These are phyloP conservation scores for Takashimella tepidaria DNA, from an alignment of 1,284 basidiomycete species.

Conservation along the genomic window DNA sequence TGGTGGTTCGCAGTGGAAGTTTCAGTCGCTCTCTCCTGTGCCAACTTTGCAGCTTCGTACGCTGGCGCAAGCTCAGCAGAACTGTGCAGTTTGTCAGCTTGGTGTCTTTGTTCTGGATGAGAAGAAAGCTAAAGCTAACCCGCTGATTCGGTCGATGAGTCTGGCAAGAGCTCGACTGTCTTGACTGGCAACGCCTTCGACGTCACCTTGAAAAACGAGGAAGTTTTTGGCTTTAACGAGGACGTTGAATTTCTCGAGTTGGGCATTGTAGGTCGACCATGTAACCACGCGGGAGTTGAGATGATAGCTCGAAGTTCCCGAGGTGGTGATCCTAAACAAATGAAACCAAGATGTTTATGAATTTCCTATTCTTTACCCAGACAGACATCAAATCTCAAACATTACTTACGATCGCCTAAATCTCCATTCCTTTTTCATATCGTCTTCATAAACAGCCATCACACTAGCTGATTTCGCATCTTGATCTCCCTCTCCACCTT, in stretches of 20 bases:
- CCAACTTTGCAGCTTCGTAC: conserved; percentile 83
- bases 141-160: conserved; percentile 93
- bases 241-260: conserved; percentile 83
- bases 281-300: conserved; percentile 73
- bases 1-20: conserved; percentile 90
- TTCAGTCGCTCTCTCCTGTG: conserved; percentile 85
- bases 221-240: conserved; percentile 99
- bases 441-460: conserved; percentile 80
- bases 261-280: conserved; percentile 77
- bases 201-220: conserved; percentile 98
- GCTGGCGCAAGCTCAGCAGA: conserved; percentile 82
- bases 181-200: conserved; percentile 95
- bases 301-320: conserved; percentile 81
- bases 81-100: conserved; percentile 14
- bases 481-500: conserved; percentile 50
- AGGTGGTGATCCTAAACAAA: conserved; percentile 66
- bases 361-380: neutral
- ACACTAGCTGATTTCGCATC: conserved; percentile 92
- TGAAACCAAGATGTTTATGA: conserved; percentile 4
- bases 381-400: neutral
- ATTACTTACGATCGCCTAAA: conserved; percentile 81
- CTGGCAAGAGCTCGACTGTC: conserved; percentile 82
- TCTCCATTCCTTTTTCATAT: conserved; percentile 69
- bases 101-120: no score
- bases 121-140: conserved; percentile 47